Evolutionary conservation across 768 basidiomycete genomes (phyloP).

Genomic region (Boletus edulis): DNA sequence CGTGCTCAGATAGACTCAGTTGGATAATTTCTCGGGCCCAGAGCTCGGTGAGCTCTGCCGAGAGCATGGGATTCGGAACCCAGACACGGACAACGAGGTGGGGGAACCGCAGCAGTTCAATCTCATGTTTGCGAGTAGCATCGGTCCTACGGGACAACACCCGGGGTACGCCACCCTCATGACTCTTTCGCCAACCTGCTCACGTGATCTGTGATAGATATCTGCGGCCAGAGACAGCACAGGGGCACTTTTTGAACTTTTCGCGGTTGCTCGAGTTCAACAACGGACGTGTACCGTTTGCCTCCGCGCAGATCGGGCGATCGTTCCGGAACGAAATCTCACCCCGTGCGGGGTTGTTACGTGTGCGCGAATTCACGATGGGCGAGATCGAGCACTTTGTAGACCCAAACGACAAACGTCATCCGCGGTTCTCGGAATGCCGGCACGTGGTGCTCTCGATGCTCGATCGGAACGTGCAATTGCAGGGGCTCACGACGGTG

Average conservation of each 20-base stretch:
- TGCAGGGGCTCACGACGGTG: slow-evolving; percentile 64
- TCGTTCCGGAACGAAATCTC: slow-evolving; percentile 99
- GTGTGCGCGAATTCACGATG: slow-evolving; percentile 99
- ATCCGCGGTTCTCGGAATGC: slow-evolving; percentile 80
- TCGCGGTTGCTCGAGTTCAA: slow-evolving; percentile 96
- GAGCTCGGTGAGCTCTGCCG: slow-evolving; percentile 86
- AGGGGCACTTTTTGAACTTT: slow-evolving; percentile 99
- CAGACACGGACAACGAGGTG: slow-evolving; percentile 90
- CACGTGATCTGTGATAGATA: slow-evolving; percentile 47
- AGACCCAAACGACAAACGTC: slow-evolving; percentile 89
- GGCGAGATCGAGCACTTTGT: slow-evolving; percentile 99
- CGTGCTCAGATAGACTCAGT: slow-evolving; percentile 8
- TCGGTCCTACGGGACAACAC: slow-evolving; percentile 96
- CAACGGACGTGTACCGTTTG: slow-evolving; percentile 94
- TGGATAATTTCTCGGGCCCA: slow-evolving; percentile 88
- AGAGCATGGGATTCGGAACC: slow-evolving; percentile 79
- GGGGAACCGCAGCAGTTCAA: slow-evolving; percentile 95
- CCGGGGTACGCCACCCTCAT: slow-evolving; percentile 58
- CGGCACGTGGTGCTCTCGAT: slow-evolving; percentile 72
- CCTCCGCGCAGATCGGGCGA: slow-evolving; percentile 94
- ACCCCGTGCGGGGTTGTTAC: slow-evolving; percentile 91
- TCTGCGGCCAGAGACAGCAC: slow-evolving; percentile 97
- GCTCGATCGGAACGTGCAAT: slow-evolving; percentile 83
- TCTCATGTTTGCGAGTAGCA: slow-evolving; percentile 97
- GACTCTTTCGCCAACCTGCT: background rate